Base-by-base conservation (phyloP, 2,329 filamentous ascomycete genomes). In the Xylariaceae sp. region DNA sequence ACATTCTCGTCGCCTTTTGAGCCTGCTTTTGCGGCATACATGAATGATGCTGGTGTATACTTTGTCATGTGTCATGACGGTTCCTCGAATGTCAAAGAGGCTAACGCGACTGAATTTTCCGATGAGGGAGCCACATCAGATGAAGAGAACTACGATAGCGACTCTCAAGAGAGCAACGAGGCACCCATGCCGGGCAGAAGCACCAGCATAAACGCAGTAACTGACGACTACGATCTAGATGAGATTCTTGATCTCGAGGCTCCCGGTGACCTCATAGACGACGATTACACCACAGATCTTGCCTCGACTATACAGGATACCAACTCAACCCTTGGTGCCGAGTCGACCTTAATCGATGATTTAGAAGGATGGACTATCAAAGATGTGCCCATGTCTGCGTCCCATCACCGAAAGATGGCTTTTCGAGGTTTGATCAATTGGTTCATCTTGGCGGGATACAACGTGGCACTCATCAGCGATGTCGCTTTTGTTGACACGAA, bases 61-160 rank as follows among this genome's bases (percentile, higher is more conserved):
- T 42, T 42, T 16, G 19, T 29, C 27, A 35, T 35, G 27, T 34
- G 25, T 16, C 27, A 32, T n/a, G 25, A 42, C 17, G 39, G 25
- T 25, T 32, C 7, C 27, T 14, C 27, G 7, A 32, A 32, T n/a
- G n/a, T n/a, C n/a, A n/a, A n/a, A n/a, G n/a, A n/a, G n/a, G n/a
- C n/a, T n/a, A n/a, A n/a, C n/a, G n/a, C n/a, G n/a, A n/a, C n/a
- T n/a, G n/a, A n/a, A n/a, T n/a, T n/a, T n/a, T n/a, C n/a, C n/a
- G n/a, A n/a, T n/a, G n/a, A n/a, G n/a, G n/a, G n/a, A n/a, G n/a
- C n/a, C n/a, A n/a, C n/a, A n/a, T n/a, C n/a, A n/a, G n/a, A n/a
- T n/a, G n/a, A n/a, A n/a, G n/a, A n/a, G n/a, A n/a, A n/a, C n/a
- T n/a, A n/a, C n/a, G n/a, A n/a, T n/a, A n/a, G n/a, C n/a, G n/a